Conservation (phyloP, 306 rosid species). For the Vigna hirtella region DNA sequence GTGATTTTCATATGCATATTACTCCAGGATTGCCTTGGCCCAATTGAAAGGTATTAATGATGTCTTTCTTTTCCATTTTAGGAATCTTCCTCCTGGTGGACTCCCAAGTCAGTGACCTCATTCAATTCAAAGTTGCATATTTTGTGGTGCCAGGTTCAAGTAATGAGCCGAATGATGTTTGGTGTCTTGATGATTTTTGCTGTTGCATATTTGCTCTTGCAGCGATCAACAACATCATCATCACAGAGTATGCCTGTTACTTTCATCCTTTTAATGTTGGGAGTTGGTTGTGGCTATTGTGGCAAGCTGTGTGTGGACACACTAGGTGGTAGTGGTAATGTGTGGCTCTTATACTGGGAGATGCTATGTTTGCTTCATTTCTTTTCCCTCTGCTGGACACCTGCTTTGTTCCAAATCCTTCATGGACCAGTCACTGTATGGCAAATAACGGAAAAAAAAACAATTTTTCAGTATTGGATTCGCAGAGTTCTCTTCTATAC, state of each 20-base stretch:
- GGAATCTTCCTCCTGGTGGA: conserved; percentile 79
- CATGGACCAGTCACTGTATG: conserved; percentile 61
- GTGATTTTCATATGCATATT: conserved; percentile 21
- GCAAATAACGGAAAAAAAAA: conserved; percentile 42
- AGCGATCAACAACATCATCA: conserved; percentile 65
- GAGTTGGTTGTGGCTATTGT: conserved; percentile 69
- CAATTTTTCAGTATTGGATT: conserved; percentile 61
- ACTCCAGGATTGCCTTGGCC: conserved; percentile 26
- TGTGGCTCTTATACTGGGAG: conserved; percentile 87
- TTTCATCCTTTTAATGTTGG: conserved; percentile 70
- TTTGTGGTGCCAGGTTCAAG: conserved; percentile 72
- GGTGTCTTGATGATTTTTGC: conserved; percentile 69
- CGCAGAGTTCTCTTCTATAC: conserved; percentile 61
- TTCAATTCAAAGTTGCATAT: conserved; percentile 55
- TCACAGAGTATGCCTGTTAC: conserved; percentile 81
- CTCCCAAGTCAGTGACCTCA: conserved; percentile 59
- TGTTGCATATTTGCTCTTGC: conserved; percentile 63
- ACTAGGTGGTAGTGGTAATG: conserved; percentile 81
- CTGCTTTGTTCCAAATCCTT: conserved; percentile 61
- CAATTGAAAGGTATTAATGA: conserved; percentile 13
- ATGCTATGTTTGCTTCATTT: conserved; percentile 70
- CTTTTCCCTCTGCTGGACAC: conserved; percentile 57
- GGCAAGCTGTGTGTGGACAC: conserved; percentile 88
- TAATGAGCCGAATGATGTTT: conserved; percentile 62
- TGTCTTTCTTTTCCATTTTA: conserved; percentile 41